Evolutionary conservation across 257 asterid genomes (phyloP).

Genomic region (Capsicum baccatum): DNA sequence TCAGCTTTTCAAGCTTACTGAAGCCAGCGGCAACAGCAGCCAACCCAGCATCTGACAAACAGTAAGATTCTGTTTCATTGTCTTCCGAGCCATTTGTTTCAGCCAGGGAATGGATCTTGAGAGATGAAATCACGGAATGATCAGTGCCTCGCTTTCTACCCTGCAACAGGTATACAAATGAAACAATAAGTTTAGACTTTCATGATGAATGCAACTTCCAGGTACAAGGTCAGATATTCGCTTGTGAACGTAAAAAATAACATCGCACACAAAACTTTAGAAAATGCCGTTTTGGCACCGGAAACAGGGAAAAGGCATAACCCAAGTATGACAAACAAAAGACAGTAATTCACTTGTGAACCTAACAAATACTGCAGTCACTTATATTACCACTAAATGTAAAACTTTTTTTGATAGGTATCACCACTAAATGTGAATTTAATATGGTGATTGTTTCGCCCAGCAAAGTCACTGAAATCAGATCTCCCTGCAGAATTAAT

Average conservation of each 20-base stretch:
- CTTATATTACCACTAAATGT: constrained; percentile 5
- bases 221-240: background rate
- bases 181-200: constrained; percentile 21
- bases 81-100: constrained; percentile 52
- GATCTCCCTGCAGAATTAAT: background rate
- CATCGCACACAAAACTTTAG: constrained; percentile 5
- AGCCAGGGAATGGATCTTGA: constrained; percentile 43
- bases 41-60: constrained; percentile 82
- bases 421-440: background rate
- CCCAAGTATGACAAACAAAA: background rate
- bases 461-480: background rate
- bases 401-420: background rate
- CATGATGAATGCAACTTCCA: constrained; percentile 24
- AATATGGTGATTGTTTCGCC: background rate
- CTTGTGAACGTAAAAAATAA: background rate
- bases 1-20: constrained; percentile 70
- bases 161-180: constrained; percentile 45
- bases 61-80: constrained; percentile 47
- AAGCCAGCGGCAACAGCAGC: constrained; percentile 67
- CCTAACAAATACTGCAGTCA: background rate
- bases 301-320: background rate
- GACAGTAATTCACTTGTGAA: background rate
- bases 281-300: background rate
- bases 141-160: constrained; percentile 54
- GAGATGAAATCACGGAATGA: constrained; percentile 43